These are phyloP conservation scores for Cryptomeria japonica DNA, from an alignment of 75 land plant species.

Conservation along the genomic window DNA sequence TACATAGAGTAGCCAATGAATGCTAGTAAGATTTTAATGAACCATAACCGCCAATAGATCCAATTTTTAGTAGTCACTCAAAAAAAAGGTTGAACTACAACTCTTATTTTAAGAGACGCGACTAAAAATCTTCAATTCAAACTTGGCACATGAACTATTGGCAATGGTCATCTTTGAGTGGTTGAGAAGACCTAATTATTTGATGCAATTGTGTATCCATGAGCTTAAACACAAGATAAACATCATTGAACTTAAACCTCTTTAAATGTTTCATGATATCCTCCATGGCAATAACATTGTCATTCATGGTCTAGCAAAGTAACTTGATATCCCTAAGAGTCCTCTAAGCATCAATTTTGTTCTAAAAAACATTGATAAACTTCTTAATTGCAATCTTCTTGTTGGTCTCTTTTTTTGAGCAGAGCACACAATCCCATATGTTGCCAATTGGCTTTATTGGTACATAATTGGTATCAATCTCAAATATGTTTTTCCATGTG, in stretches of 20 bases:
- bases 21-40: not conserved
- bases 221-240: conserved; percentile 44
- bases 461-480: conserved; percentile 64
- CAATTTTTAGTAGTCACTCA: not conserved
- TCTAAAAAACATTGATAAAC: conserved; percentile 72
- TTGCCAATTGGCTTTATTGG: conserved; percentile 80
- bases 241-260: conserved; percentile 49
- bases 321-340: conserved; percentile 74
- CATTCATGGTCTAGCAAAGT: conserved; percentile 54
- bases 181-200: conserved; percentile 59
- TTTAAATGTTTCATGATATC: conserved; percentile 73
- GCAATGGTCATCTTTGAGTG: conserved; percentile 67
- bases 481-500: conserved; percentile 69
- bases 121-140: not conserved
- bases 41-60: not conserved
- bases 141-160: conserved; percentile 71
- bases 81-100: not conserved
- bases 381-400: conserved; percentile 80
- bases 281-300: conserved; percentile 72
- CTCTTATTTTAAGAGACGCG: not conserved
- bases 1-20: not conserved
- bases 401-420: conserved; percentile 52
- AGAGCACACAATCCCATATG: conserved; percentile 82
- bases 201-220: conserved; percentile 71
- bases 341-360: conserved; percentile 65